Evolutionary conservation across 75 land plant species (phyloP).

Genomic region (Cupressus sempervirens): DNA sequence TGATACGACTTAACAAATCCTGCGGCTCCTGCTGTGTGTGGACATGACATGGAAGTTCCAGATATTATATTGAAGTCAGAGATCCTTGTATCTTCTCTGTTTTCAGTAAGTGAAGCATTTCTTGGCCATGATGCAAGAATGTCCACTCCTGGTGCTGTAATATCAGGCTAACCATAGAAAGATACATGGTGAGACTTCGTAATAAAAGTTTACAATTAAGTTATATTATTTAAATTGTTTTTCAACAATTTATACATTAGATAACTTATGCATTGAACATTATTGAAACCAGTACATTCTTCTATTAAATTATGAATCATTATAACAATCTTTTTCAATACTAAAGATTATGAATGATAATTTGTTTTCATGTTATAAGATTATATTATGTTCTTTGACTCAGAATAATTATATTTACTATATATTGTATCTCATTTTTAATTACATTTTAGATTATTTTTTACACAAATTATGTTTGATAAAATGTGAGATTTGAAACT

Average conservation of each 20-base stretch:
- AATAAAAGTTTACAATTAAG: neutral
- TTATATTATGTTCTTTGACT: neutral
- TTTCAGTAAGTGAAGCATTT: slow-evolving; percentile 19
- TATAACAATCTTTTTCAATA: too few relatives aligned
- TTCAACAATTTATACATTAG: neutral
- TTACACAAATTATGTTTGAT: neutral
- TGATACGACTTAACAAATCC: neutral
- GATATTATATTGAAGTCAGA: slow-evolving; percentile 29
- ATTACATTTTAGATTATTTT: too few relatives aligned
- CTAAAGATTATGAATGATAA: too few relatives aligned
- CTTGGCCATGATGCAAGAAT: slow-evolving; percentile 46
- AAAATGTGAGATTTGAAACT: neutral
- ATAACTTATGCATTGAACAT: too few relatives aligned
- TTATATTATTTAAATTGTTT: neutral
- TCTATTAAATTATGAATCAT: too few relatives aligned
- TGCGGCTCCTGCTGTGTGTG: neutral
- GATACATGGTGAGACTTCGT: too few relatives aligned
- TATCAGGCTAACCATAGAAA: slow-evolving; percentile 43
- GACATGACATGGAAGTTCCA: slow-evolving; percentile 58
- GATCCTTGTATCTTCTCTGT: slow-evolving; percentile 9
- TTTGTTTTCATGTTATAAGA: too few relatives aligned
- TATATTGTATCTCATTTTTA: too few relatives aligned
- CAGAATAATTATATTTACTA: neutral
- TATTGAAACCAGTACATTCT: too few relatives aligned
- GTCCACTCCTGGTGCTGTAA: slow-evolving; percentile 60